Evolutionary conservation across 2,329 filamentous ascomycete genomes (phyloP).

Genomic region (Rutstroemia sp.): DNA sequence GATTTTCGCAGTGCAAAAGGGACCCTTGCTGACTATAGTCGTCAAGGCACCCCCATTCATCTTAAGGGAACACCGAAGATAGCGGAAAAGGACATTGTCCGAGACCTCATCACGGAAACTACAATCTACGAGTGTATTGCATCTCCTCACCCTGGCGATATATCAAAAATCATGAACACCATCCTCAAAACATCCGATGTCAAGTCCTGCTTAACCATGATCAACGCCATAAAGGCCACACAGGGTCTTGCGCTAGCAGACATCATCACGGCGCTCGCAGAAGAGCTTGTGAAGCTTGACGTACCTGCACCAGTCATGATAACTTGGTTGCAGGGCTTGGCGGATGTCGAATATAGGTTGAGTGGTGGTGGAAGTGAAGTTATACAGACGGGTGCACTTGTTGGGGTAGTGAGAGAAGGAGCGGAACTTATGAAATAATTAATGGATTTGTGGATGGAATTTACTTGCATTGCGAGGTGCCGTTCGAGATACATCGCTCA

Average conservation of each 20-base stretch:
- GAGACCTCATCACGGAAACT: slow-evolving; percentile 84
- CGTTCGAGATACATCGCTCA: neutral
- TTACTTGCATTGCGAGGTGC: neutral
- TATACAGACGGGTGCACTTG: slow-evolving; percentile 87
- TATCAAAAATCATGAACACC: slow-evolving; percentile 75
- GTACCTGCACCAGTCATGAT: slow-evolving; percentile 84
- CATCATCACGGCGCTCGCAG: slow-evolving; percentile 79
- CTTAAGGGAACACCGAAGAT: slow-evolving; percentile 52
- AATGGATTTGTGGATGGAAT: neutral
- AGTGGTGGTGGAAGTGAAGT: slow-evolving; percentile 80
- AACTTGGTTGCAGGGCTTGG: slow-evolving; percentile 82
- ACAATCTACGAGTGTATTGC: slow-evolving; percentile 97
- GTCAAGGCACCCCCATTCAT: slow-evolving; percentile 62
- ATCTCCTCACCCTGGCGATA: slow-evolving; percentile 83
- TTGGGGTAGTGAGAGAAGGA: slow-evolving; percentile 80
- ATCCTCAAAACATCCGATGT: slow-evolving; percentile 81
- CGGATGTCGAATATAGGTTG: slow-evolving; percentile 86
- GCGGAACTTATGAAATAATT: slow-evolving; percentile 60
- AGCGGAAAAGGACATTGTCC: slow-evolving; percentile 56
- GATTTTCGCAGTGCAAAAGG: neutral
- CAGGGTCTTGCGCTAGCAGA: slow-evolving; percentile 89
- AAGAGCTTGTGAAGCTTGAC: slow-evolving; percentile 75
- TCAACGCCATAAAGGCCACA: slow-evolving; percentile 78
- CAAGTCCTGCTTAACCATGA: slow-evolving; percentile 77
- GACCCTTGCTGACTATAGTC: slow-evolving; percentile 6